Evolutionary conservation across 169 alveolate genomes (phyloP), one percentile per base, ranked within the genome.

Genomic region (Theileria parva): DNA sequence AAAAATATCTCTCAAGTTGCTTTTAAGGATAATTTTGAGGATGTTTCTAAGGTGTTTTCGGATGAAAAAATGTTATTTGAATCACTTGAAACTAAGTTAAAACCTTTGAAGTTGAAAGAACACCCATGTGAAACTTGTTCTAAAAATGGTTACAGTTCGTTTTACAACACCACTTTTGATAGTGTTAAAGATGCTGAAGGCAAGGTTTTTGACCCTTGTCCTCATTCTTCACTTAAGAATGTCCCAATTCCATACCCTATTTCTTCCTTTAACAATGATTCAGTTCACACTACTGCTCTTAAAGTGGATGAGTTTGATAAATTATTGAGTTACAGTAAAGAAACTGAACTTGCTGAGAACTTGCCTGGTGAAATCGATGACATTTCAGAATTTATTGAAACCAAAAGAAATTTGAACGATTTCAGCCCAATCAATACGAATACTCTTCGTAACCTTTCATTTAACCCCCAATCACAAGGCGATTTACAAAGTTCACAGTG

Each of bases 41-140:
- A 7, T 12, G 17, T 17, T 19, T 37, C 13, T 55, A 0, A 4
- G 7, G 27, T 57, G 51, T 71, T 60, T 19, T 34, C 63, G 61
- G 65, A 68, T 37, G 86, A 65, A 15, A 34, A 48, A n/a, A 44
- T 44, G 34, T 77, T 44, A 1, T 61, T 80, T 68, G 78, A 37
- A 3, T 17, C 67, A 27, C 30, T 80, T n/a, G 48, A 59, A 17
- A 11, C 23, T 7, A 39, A 80, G 23, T 72, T 80, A 17, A 34
- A 27, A 37, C 30, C 73, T 19, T 21, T 80, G 1, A 70, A 74
- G 34, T 60, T 73, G 15, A 60, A 23, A 7, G 69, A 78, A 32
- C 76, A 63, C 44, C 70, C 50, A 0, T 80, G 88, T 30, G 88
- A 80, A 23, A 21, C 44, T 12, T 80, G 88, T 64, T 13, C 77